Base-by-base conservation (phyloP, 805 yeast species). In the Nakazawaea sp. region DNA sequence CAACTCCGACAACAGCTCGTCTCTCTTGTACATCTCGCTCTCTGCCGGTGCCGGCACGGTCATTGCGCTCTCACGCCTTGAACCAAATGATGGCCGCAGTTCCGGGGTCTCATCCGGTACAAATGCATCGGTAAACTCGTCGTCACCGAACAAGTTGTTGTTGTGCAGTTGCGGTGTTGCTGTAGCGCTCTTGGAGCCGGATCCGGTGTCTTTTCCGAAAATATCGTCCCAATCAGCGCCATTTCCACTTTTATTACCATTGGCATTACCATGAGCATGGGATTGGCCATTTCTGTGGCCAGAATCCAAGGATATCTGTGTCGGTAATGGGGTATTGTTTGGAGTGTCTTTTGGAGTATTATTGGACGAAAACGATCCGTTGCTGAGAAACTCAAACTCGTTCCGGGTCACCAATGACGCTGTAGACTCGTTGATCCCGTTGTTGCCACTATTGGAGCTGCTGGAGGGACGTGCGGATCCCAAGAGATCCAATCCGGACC, bases 1-100 rank as follows among this genome's bases (percentile, higher is more conserved):
- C 30, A 85, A 62, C 46, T 77, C 83, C 0, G 90, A 90, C 13
- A 84, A 51, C 1, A 75, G 65, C 29, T 59, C 60, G 45, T 78
- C 83, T 31, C 56, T 53, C 7, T 52, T 32, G 30, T 19, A 37
- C 36, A 32, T 37, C 16, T 32, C 35, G 27, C 40, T 36, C 25
- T 36, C 21, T 6, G 20, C 6, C 10, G 40, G 40, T 10, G 40
- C 40, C 16, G 35, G 35, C 8, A 36, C 40, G 8, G 40, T 36
- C 11, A 15, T 31, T 8, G 24, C 7, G 24, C n/a, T n/a, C n/a
- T n/a, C n/a, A n/a, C n/a, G n/a, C n/a, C n/a, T n/a, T n/a, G n/a
- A n/a, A n/a, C n/a, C n/a, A n/a, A n/a, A n/a, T n/a, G n/a, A n/a
- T n/a, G n/a, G n/a, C n/a, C n/a, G n/a, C n/a, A n/a, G n/a, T n/a